phyloP scores from a whole-genome alignment of 1,139 yeast species.

The Pichia sp. region DNA sequence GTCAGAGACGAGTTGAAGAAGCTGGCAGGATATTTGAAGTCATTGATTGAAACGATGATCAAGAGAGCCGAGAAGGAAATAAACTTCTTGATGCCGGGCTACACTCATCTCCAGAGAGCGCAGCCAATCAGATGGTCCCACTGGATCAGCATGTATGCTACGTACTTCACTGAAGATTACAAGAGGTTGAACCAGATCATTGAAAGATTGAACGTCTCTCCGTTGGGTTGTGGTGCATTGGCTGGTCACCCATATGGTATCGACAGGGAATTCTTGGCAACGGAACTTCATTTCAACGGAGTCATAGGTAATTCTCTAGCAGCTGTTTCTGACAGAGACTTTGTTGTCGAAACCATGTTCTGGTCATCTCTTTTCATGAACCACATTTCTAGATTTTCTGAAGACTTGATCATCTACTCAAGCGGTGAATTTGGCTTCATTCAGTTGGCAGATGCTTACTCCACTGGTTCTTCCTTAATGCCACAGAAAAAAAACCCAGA shows the following conservation, averaged over 20 bases:
- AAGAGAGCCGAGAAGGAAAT: conserved; percentile 81
- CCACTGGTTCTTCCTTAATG: conserved; percentile 97
- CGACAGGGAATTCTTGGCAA: conserved; percentile 84
- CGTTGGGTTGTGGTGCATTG: conserved; percentile 94
- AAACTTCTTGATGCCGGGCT: conserved; percentile 95
- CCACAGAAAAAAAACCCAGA: conserved; percentile 99
- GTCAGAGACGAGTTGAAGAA: conserved; percentile 74
- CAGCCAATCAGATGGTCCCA: conserved; percentile 99
- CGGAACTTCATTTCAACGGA: conserved; percentile 70
- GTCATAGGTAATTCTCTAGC: conserved; percentile 92
- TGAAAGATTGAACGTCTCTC: conserved; percentile 79
- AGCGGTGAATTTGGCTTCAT: conserved; percentile 96
- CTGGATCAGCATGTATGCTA: conserved; percentile 92
- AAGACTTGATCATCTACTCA: conserved; percentile 91
- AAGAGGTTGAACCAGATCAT: conserved; percentile 77
- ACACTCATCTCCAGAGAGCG: conserved; percentile 96
- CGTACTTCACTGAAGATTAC: conserved; percentile 87
- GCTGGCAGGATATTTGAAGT: conserved; percentile 53
- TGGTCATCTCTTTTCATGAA: conserved; percentile 96
- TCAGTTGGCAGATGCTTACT: conserved; percentile 92
- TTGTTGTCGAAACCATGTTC: conserved; percentile 92
- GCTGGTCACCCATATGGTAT: conserved; percentile 99
- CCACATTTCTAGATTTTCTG: conserved; percentile 90
- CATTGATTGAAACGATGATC: conserved; percentile 61
- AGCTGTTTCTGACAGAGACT: conserved; percentile 96